Base-by-base conservation (phyloP, 768 basidiomycete species). In the Mycena galericulata region DNA sequence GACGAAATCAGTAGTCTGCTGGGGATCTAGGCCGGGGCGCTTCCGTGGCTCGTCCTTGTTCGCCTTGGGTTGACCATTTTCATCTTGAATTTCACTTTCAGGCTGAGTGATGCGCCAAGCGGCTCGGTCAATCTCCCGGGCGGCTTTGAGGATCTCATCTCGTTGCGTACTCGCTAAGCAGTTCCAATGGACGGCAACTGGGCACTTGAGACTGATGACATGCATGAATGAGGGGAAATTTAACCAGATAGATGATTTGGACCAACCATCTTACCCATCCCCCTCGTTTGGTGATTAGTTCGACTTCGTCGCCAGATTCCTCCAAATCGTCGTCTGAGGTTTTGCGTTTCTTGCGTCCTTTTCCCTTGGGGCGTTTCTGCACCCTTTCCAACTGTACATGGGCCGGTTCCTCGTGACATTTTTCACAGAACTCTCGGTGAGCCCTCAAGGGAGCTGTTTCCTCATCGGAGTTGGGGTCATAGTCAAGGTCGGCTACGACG, bases 201-300 rank as follows among this genome's bases (percentile, higher is more conserved):
- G 91, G 67, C 94, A 96, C 76, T 89, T 91, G 45, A 94, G 83
- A 75, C 93, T 95, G 63, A 56, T 29, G 53, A 74, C 55, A 71
- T 11, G 36, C 41, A 38, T 77, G 11, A 76, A 53, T 45, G 66
- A 38, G 40, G 20, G 43, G 50, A 47, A 47, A 32, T 6, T 36
- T 36, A 46, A 6, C 40, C 20, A 34, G 24, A 29, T 20, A n/a
- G 24, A 22, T 54, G 20, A 61, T 17, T 26, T 15, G 34, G 47
- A 79, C 86, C 62, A 76, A 93, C 93, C 94, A 96, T 79, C 88
- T 86, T 69, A 95, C 88, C 94, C 94, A 96, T 29, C 94, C 94
- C 15, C 94, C 94, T 50, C 91, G 79, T 9, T 77, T 75, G 15
- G 68, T 79, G 12, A 89, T 79, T 53, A 79, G 81, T 40, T 88